phyloP scores from a whole-genome alignment of 129 eudicot species.

The Tagetes erecta region DNA sequence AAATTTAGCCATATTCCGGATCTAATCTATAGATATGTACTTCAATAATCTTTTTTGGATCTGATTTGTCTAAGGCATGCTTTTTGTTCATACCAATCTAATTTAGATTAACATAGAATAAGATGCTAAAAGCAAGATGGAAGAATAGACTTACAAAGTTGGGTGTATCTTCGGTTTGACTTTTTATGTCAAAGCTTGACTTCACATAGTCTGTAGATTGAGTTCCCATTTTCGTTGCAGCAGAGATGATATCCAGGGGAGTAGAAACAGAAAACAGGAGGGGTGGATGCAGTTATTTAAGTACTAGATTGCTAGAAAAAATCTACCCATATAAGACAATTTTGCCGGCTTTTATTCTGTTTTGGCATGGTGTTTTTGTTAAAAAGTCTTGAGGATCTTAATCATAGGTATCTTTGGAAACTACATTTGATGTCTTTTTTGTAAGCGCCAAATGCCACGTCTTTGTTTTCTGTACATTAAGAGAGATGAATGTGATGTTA shows the following conservation, averaged over 20 bases:
- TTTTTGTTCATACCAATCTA: constrained; percentile 7
- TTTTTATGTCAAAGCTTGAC: constrained; percentile 20
- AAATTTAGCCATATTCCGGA: background rate
- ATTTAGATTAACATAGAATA: background rate
- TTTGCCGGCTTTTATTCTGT: constrained; percentile 40
- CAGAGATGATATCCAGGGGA: constrained; percentile 4
- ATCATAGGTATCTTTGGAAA: constrained; percentile 20
- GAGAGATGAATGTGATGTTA: constrained; percentile 20
- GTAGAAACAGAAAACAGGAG: constrained; percentile 22
- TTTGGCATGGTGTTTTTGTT: constrained; percentile 23
- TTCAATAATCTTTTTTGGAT: background rate
- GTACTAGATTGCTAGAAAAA: constrained; percentile 6
- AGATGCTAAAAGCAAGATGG: constrained; percentile 3
- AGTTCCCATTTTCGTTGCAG: constrained; percentile 39
- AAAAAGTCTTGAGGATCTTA: constrained; percentile 28
- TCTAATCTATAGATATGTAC: background rate
- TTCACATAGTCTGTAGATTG: constrained; percentile 39
- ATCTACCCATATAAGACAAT: constrained; percentile 14
- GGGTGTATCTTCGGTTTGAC: constrained; percentile 34
- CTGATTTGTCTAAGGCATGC: background rate
- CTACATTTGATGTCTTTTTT: constrained; percentile 24
- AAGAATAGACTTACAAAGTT: constrained; percentile 28
- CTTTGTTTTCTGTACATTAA: constrained; percentile 10
- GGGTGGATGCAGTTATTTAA: background rate
- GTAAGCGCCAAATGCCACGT: constrained; percentile 33